Evolutionary conservation across 2,329 filamentous ascomycete genomes (phyloP), one percentile per base, ranked within the genome.

Genomic region (Leptoxyphium fumago): DNA sequence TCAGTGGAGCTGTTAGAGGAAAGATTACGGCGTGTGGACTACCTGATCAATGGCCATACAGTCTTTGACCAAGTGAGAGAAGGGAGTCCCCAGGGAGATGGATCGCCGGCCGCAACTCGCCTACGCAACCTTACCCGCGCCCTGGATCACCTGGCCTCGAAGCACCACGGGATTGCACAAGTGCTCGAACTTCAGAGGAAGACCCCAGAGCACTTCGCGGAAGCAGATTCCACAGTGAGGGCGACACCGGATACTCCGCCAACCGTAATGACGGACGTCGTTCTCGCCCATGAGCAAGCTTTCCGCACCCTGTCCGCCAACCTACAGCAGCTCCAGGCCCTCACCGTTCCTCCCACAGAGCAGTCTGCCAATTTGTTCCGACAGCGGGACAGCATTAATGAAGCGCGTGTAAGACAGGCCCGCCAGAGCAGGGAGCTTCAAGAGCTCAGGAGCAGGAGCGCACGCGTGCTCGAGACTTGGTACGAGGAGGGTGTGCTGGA

Each of bases 401-500:
- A 71, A 15, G 63, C 77, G 14, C 73, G 77, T 49, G 69, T 71
- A 0, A 72, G 72, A 3, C 82, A 86, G 55, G 59, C 72, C 15
- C 70, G 74, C 13, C 80, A 85, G 49, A 62, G 64, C 34, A 68
- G 70, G 40, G 76, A 81, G 60, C 74, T 84, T 48, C 74, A 73
- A 17, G 74, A 74, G 59, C 70, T 82, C 57, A 72, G 77, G 58
- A 72, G 64, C 48, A 72, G 71, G 50, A 88, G 74, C 64, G 83
- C 78, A 61, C 52, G 61, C 40, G 40, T 66, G 10, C 61, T 68
- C 44, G 61, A 63, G 60, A 61, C 49, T 30, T 93, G 85, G 81
- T 87, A 89, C 62, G 79, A 87, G 59, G 67, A 75, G 18, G 76
- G 78, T 2, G 70, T 91, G 38, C 66, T 94, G 40, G 72, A 73